A percentile compares a stretch with the other conserved stretches of the same genome.
Evolutionary conservation across 805 yeast genomes (phyloP).

Genomic region (Candida corydali): DNA sequence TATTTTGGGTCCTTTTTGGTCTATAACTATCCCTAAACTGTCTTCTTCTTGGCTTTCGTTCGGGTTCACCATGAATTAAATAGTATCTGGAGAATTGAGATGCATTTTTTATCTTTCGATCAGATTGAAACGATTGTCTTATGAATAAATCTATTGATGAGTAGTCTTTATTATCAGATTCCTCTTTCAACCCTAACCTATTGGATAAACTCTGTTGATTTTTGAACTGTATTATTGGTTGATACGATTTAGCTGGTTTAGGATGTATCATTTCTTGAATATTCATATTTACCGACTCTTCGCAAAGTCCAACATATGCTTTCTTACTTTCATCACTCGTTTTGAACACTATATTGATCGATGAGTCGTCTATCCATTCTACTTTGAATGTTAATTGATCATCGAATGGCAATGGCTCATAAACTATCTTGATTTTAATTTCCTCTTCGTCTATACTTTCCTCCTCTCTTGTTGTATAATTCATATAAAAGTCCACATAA

Average conservation of each 20-base stretch:
- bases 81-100: slow-evolving; percentile 59
- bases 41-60: slow-evolving; percentile 27
- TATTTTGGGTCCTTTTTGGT: slow-evolving; percentile 8
- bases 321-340: slow-evolving; percentile 36
- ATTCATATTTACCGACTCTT: slow-evolving; percentile 1
- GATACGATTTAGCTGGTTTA: slow-evolving; percentile 39
- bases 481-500: slow-evolving; percentile 46
- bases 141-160: slow-evolving; percentile 33
- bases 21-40: slow-evolving; percentile 11
- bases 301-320: slow-evolving; percentile 33
- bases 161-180: slow-evolving; percentile 37
- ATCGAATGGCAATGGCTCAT: slow-evolving; percentile 22
- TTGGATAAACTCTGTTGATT: slow-evolving; percentile 25
- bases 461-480: slow-evolving; percentile 20
- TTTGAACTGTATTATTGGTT: slow-evolving; percentile 30
- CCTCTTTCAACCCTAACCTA: slow-evolving; percentile 21
- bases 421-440: slow-evolving; percentile 9
- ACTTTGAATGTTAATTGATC: slow-evolving; percentile 38
- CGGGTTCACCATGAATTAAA: slow-evolving; percentile 69
- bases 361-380: slow-evolving; percentile 66
- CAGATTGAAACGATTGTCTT: slow-evolving; percentile 51
- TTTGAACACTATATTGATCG: slow-evolving; percentile 53
- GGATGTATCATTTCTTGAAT: slow-evolving; percentile 25
- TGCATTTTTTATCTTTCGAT: slow-evolving; percentile 55
- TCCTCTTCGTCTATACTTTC: slow-evolving; percentile 14